phyloP scores from a whole-genome alignment of 78 protist species.

The Acrasis kona region DNA sequence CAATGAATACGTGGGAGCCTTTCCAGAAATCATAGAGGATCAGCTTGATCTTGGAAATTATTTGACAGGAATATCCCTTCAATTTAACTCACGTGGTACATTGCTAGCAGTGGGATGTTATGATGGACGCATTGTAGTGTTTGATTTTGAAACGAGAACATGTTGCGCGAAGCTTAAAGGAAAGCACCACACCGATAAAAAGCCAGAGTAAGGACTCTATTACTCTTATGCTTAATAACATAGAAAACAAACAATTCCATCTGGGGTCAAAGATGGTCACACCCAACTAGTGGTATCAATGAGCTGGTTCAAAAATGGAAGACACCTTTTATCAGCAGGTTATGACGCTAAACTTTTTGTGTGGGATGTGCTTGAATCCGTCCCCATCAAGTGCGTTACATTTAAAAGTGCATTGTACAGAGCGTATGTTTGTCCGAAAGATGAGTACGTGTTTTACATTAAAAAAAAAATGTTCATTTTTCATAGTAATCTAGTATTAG shows the following conservation, averaged over 20 bases:
- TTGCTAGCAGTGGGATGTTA: neutral
- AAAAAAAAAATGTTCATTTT: too few species aligned
- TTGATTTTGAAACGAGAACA: neutral
- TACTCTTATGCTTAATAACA: too few species aligned
- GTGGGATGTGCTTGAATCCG: neutral
- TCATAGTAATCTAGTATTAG: too few species aligned
- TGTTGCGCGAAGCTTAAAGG: neutral
- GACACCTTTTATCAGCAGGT: neutral
- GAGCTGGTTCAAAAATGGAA: neutral
- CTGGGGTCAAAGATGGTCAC: neutral
- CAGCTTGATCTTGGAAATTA: neutral
- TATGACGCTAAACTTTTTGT: neutral
- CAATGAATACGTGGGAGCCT: too few species aligned
- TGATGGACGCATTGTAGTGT: neutral
- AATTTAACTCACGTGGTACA: neutral
- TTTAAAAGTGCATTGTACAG: neutral
- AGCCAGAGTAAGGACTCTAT: too few species aligned
- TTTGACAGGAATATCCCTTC: neutral
- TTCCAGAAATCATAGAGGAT: too few species aligned
- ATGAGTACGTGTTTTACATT: neutral
- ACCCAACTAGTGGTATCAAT: neutral
- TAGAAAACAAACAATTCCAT: too few species aligned
- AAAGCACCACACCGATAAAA: neutral
- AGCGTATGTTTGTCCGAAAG: neutral
- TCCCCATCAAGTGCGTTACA: neutral